Base-by-base conservation (phyloP, 192 early-diverging fungal species). In the Backusella australiensis region DNA sequence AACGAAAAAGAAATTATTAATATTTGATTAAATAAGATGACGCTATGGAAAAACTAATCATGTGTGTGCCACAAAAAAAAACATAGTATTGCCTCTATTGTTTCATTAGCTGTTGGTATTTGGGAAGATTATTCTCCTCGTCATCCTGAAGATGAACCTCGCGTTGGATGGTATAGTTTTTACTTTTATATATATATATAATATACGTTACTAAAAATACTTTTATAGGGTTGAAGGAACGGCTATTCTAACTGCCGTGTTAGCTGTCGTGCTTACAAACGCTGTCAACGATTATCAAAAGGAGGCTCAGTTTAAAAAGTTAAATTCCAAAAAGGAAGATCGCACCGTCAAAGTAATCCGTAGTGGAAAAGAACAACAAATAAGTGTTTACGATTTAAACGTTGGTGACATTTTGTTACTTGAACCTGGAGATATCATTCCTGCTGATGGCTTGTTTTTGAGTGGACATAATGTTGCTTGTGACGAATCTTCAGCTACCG, bases 401-500 rank as follows among this genome's bases (percentile, higher is more conserved):
- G 95, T 96, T 36, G 97, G 97, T n/a, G 97, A 99, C 80, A 86
- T 99, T 72, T 75, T 94, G 75, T 67, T 86, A 42, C 73, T 99
- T 52, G 92, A 95, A 73, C 93, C 94, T 2, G 98, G 98, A 74
- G 98, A 98, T 82, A 91, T 98, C 21, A 77, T 97, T 19, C 92
- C 96, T 8, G 95, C 93, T 26, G 97, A 99, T 80, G 96, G 95
- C 75, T 82, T 98, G 63, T 89, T 91, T 69, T 77, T 98, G 29
- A 78, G 80, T 72, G 92, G 91, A 15, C 93, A 93, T 83, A 94
- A 95, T 82, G 82, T 97, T 73, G 85, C 85, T 26, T 90, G 89
- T 76, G 97, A 99, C 82, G 97, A 99, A 81, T 92, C 90, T 39
- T 90, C 94, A 66, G 89, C 93, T 19, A 99, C 97, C 1, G 97